Evolutionary conservation across 2,329 filamentous ascomycete species (phyloP), one percentile per base, ranked within the genome.

Genomic region (Phoma sp.): DNA sequence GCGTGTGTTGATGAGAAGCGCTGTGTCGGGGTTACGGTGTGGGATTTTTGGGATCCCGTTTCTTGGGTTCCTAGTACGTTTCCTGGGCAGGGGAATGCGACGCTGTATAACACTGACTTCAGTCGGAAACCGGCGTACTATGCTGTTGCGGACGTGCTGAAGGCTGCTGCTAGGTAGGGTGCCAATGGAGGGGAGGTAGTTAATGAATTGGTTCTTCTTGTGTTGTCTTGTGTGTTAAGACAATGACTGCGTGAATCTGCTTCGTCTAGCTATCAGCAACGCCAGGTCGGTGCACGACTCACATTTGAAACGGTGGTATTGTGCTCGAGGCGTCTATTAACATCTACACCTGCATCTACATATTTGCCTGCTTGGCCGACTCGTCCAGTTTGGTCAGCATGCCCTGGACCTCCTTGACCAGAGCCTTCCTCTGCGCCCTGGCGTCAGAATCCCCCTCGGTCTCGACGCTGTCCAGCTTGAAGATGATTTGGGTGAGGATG

Each of bases 391-490:
- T 79, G 68, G 82, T 86, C 62, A 95, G 74, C 38, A 89, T 77
- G 10, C 79, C 82, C 72, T 94, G 89, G 3, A 89, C 87, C 60
- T 88, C 82, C 65, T 81, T 85, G n/a, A 94, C 88, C 45, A 93
- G 74, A 54, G 87, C 88, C 77, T 90, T 93, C 68, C 91, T 80
- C 71, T 80, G 84, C 12, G 81, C 76, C 58, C 90, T 81, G 24
- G 89, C 85, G 12, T 88, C 85, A 9, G 78, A 62, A 61, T 90
- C 85, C 5, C 89, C 89, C 43, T 88, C 87, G 0, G 87, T 88
- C 63, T 94, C 89, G 2, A 94, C 85, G 21, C 83, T 87, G 71
- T 95, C 91, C 35, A 92, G 75, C 77, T 93, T 94, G 61, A 95
- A 76, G 33, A 94, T 69, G 2, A 92, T 85, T 64, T 92, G 88